Evolutionary conservation across 768 basidiomycete species (phyloP).

Genomic region (Mycena indigotica): DNA sequence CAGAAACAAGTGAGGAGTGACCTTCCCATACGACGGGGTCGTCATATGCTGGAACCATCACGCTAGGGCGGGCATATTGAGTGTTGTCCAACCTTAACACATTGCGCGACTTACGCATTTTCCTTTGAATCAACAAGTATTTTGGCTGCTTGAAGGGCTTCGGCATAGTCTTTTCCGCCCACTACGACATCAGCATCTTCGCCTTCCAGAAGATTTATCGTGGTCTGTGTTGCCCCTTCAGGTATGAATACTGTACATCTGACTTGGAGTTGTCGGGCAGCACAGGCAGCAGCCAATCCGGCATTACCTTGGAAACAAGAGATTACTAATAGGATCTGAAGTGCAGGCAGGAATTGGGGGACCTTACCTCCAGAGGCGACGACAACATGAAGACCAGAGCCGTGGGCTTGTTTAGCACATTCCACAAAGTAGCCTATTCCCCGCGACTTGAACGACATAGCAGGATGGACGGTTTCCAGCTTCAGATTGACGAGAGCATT

Average conservation of each 20-base stretch:
- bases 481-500: constrained; percentile 66
- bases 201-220: constrained; percentile 50
- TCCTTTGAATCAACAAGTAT: constrained; percentile 44
- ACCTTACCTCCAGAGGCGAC: constrained; percentile 79
- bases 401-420: constrained; percentile 50
- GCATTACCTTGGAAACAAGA: no score
- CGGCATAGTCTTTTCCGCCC: constrained; percentile 58
- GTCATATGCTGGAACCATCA: constrained; percentile 74
- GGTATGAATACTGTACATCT: constrained; percentile 73
- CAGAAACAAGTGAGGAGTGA: constrained; percentile 71
- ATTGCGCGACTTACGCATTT: constrained; percentile 50
- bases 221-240: constrained; percentile 48
- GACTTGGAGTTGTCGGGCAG: constrained; percentile 54
- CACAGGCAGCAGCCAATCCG: constrained; percentile 70
- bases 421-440: constrained; percentile 67
- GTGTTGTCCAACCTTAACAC: background rate
- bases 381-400: constrained; percentile 59
- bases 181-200: constrained; percentile 62
- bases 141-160: constrained; percentile 56
- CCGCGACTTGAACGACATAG: constrained; percentile 77
- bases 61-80: constrained; percentile 35
- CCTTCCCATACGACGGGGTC: constrained; percentile 73
- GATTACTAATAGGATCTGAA: no score
- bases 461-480: constrained; percentile 74
- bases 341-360: no score